phyloP scores from a whole-genome alignment of 768 basidiomycete genomes.

The Boletus edulis region DNA sequence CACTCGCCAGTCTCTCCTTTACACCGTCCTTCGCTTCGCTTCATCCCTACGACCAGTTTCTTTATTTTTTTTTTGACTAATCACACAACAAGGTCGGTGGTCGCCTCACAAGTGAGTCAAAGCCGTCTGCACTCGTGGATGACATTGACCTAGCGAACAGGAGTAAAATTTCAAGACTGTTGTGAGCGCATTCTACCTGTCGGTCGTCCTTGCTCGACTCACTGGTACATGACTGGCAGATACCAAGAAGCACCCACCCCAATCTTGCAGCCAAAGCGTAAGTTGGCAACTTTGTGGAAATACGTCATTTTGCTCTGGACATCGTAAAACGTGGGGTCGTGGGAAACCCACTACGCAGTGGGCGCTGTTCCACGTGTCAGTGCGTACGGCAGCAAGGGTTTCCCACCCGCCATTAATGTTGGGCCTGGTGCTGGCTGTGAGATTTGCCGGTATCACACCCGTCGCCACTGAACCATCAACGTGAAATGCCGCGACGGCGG shows the following conservation, averaged over 20 bases:
- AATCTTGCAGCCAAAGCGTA: slow-evolving; percentile 14
- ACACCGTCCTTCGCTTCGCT: slow-evolving; percentile 29
- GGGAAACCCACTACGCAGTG: slow-evolving; percentile 24
- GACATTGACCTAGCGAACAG: slow-evolving; percentile 6
- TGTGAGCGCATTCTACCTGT: slow-evolving; percentile 12
- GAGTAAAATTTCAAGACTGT: slow-evolving; percentile 4
- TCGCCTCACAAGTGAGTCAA: slow-evolving; percentile 18
- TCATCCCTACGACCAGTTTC: slow-evolving; percentile 14
- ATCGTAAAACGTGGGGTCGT: slow-evolving; percentile 42
- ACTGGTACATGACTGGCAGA: slow-evolving; percentile 1
- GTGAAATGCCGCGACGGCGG: slow-evolving; percentile 8
- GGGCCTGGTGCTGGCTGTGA: slow-evolving; percentile 8
- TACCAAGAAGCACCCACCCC: background rate
- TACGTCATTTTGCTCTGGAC: slow-evolving; percentile 32
- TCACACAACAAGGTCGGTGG: slow-evolving; percentile 15
- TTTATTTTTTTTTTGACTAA: slow-evolving; percentile 18
- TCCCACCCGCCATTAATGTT: slow-evolving; percentile 2
- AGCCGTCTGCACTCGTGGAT: slow-evolving; percentile 1
- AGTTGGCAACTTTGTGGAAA: slow-evolving; percentile 16
- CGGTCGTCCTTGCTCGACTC: slow-evolving; percentile 8
- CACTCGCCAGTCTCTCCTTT: slow-evolving; percentile 37
- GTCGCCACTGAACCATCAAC: slow-evolving; percentile 12
- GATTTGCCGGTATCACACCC: slow-evolving; percentile 18
- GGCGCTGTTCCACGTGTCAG: slow-evolving; percentile 19
- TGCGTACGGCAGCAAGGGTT: background rate